Percentiles rank a stretch among this genome's conserved stretches.
These are phyloP conservation scores for Beauveria asiatica DNA, from an alignment of 2,329 filamentous ascomycete genomes.

Conservation along the genomic window DNA sequence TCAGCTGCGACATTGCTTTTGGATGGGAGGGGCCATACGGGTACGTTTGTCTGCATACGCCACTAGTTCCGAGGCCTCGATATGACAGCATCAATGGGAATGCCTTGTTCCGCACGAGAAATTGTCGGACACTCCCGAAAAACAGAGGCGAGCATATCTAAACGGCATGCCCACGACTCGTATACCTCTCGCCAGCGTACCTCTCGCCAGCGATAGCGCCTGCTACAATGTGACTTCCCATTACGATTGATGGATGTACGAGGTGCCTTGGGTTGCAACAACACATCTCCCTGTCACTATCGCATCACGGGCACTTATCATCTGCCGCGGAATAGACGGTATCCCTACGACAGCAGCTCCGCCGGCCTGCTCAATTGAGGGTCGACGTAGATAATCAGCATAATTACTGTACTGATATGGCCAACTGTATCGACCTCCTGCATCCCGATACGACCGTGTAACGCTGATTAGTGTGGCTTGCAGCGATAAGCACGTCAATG, in stretches of 20 bases:
- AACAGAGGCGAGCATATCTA: neutral
- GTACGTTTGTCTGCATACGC: slow-evolving; percentile 6
- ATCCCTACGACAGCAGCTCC: neutral
- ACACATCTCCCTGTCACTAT: neutral
- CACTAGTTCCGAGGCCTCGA: neutral
- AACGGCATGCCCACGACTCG: neutral
- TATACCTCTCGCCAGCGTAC: neutral
- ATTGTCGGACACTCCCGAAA: neutral
- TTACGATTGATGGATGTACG: neutral
- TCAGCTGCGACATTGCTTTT: neutral
- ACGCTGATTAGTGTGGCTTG: neutral
- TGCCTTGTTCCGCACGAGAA: slow-evolving; percentile 4
- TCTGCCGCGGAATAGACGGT: neutral
- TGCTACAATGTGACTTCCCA: neutral
- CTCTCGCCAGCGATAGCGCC: neutral
- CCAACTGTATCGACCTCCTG: neutral
- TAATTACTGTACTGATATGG: neutral
- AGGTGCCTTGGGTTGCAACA: neutral
- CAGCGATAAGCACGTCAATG: neutral
- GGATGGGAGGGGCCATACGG: neutral
- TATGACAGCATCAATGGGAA: neutral
- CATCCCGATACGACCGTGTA: neutral
- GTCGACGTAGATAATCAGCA: neutral
- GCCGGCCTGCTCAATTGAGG: neutral
- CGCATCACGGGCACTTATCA: neutral